Evolutionary conservation across 345 rosid species (phyloP).

Genomic region (Hibiscus trionum): DNA sequence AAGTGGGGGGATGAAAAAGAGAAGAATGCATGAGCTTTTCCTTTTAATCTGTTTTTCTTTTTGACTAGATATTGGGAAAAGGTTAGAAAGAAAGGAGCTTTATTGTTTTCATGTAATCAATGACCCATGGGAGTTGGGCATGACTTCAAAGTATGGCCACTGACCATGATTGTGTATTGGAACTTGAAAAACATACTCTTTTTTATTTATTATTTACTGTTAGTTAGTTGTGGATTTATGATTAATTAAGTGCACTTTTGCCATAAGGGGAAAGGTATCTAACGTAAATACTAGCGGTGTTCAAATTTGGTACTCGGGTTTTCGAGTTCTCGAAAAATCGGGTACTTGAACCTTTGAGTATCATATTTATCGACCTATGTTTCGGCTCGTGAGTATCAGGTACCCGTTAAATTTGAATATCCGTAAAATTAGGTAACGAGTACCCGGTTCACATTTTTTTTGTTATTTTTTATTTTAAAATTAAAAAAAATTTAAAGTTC

Average conservation of each 20-base stretch:
- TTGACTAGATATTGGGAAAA: not conserved
- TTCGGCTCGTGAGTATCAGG: no score
- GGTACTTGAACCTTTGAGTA: no score
- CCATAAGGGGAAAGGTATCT: not conserved
- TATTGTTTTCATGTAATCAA: not conserved
- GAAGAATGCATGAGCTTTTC: not conserved
- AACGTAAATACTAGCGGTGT: not conserved
- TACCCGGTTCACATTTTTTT: no score
- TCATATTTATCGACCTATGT: no score
- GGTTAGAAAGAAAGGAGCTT: not conserved
- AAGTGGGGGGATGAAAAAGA: not conserved
- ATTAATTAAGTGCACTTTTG: not conserved
- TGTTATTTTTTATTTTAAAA: no score
- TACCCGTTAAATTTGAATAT: no score
- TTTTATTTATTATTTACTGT: not conserved
- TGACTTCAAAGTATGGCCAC: not conserved
- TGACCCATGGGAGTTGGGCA: not conserved
- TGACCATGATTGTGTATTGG: not conserved
- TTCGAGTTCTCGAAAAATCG: no score
- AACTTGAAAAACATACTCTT: not conserved
- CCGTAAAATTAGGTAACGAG: no score
- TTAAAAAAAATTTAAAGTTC: no score
- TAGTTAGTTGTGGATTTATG: not conserved
- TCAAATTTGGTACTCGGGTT: no score
- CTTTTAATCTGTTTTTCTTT: not conserved